These are phyloP conservation scores for Botrytis galanthina DNA, from an alignment of 2,329 filamentous ascomycete species.

Conservation along the genomic window DNA sequence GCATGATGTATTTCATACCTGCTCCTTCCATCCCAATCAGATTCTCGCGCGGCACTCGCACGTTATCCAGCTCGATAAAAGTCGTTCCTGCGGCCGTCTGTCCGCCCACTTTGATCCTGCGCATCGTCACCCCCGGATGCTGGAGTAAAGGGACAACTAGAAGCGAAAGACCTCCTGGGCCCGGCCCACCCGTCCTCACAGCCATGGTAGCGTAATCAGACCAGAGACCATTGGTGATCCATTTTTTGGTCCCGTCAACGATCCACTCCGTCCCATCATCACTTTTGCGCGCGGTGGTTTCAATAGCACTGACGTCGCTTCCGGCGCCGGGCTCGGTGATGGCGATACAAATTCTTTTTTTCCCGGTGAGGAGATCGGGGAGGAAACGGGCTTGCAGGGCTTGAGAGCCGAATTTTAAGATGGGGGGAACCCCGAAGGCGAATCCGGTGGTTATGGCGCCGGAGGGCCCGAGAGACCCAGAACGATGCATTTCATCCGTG, in stretches of 20 bases:
- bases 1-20: background rate
- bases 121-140: background rate
- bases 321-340: background rate
- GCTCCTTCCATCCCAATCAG: background rate
- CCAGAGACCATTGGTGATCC: constrained; percentile 72
- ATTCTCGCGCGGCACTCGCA: background rate
- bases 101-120: background rate
- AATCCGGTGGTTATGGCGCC: background rate
- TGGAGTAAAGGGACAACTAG: background rate
- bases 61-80: background rate
- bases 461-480: constrained; percentile 59
- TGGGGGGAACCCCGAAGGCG: background rate
- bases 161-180: constrained; percentile 36
- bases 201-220: constrained; percentile 65
- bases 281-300: background rate
- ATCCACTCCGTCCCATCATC: constrained; percentile 59
- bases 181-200: constrained; percentile 62
- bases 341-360: background rate
- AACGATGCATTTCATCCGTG: constrained; percentile 64
- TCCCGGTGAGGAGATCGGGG: background rate
- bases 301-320: background rate
- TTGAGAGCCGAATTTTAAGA: background rate
- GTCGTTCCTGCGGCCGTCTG: background rate
- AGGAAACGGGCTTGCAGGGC: background rate
- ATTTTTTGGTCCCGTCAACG: constrained; percentile 73